Base-by-base conservation (phyloP, 2,329 filamentous ascomycete genomes). In the Hypoxylon sp. region DNA sequence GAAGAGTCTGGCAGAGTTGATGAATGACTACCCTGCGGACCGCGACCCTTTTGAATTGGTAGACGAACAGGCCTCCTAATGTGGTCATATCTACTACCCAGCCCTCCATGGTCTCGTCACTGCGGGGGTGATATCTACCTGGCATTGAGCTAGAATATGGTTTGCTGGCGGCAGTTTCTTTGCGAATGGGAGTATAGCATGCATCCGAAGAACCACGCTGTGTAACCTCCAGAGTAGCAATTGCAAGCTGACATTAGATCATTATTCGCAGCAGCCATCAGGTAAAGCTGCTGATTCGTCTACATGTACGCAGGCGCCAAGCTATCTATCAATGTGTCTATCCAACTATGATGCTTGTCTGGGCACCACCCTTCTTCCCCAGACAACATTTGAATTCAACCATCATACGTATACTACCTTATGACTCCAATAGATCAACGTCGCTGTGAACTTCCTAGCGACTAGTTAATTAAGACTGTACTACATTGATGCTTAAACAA, bases 171-270 rank as follows among this genome's bases (percentile, higher is more conserved):
- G 48, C 53, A 46, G 4, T 9, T 48, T 37, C 31, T 4, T 35
- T 48, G 26, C 42, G 42, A 35, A 58, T 46, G 46, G n/a, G 33
- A n/a, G 26, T 37, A 17, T 42, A 42, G 35, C 39, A 57, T 13
- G 39, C 8, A n/a, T 5, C 19, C 37, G 53, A 14, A 46, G 46
- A n/a, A 2, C 33, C 5, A n/a, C 10, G 39, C 19, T 31, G 26
- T 42, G 37, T 33, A 31, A 46, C 29, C 29, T 31, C 29, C 37
- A 6, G 17, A 2, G 24, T 10, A 13, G 14, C 13, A 24, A 55
- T 31, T 17, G 22, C 14, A 33, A 31, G 17, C 3, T 31, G 14
- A 37, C 11, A 44, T 44, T 55, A 24, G 14, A 42, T 10, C 5
- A 6, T 5, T 17, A 9, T 31, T 31, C 29, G 3, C 29, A 31